Evolutionary conservation across 805 yeast genomes (phyloP).

Genomic region (Sugiyamaella qingdaonensis): DNA sequence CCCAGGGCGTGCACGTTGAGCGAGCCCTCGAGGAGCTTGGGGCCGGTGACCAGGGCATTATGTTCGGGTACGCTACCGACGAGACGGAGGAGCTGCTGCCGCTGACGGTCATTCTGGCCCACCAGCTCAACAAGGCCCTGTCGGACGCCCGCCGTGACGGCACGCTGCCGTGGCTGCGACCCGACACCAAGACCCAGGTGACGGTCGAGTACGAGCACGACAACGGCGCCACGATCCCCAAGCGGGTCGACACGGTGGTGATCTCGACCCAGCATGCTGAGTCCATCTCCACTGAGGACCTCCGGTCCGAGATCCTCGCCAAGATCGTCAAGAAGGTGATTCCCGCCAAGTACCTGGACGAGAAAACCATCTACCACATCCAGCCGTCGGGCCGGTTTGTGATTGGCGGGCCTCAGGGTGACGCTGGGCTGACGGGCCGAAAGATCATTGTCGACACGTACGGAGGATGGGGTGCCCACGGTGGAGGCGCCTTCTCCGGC

Average conservation of each 20-base stretch:
- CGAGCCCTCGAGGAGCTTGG: conserved; percentile 93
- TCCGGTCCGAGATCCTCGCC: conserved; percentile 71
- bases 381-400: conserved; percentile 99
- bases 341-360: conserved; percentile 86
- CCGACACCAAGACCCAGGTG: conserved; percentile 99
- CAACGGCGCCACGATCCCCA: conserved; percentile 91
- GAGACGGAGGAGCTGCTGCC: conserved; percentile 98
- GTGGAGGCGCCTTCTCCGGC: conserved; percentile 99
- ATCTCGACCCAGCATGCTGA: conserved; percentile 98
- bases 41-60: conserved; percentile 99
- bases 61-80: conserved; percentile 99
- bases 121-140: conserved; percentile 92
- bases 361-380: conserved; percentile 93
- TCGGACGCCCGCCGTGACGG: conserved; percentile 98
- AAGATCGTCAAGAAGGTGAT: conserved; percentile 89
- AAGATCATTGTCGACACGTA: conserved; percentile 99
- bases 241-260: conserved; percentile 96
- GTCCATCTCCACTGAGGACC: conserved; percentile 86
- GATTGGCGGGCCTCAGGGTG: conserved; percentile 99
- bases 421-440: conserved; percentile 99
- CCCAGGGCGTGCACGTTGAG: conserved; percentile 98
- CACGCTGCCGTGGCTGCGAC: conserved; percentile 93
- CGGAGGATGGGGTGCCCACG: conserved; percentile 99
- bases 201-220: conserved; percentile 94
- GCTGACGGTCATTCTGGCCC: conserved; percentile 88